Conservation (phyloP, 2,329 filamentous ascomycete genomes). For the Westerdykella ornata region DNA sequence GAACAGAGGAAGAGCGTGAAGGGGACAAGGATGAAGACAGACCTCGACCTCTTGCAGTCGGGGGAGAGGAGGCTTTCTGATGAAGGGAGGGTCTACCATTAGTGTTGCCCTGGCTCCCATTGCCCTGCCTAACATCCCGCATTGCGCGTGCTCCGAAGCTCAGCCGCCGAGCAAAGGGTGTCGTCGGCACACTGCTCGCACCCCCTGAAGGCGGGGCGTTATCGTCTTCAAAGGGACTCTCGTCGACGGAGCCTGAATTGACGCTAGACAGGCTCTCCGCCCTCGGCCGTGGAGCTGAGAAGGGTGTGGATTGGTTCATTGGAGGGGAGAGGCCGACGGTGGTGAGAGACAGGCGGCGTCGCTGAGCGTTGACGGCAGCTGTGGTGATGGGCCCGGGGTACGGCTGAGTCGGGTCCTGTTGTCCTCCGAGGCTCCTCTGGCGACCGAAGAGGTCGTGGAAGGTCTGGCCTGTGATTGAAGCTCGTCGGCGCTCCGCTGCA, state of each 20-base stretch:
- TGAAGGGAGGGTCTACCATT: conserved; percentile 54
- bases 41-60: conserved; percentile 52
- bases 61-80: conserved; percentile 44
- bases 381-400: conserved; percentile 44
- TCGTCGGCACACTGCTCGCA: conserved; percentile 55
- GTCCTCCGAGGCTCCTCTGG: conserved; percentile 29
- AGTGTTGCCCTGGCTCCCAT: conserved; percentile 49
- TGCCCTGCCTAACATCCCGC: conserved; percentile 58
- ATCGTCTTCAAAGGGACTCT: conserved; percentile 52
- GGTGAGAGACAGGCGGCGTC: conserved; percentile 45
- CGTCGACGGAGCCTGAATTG: conserved; percentile 44
- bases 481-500: conserved; percentile 38
- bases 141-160: conserved; percentile 83
- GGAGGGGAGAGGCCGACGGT: conserved; percentile 44
- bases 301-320: conserved; percentile 40
- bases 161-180: conserved; percentile 75
- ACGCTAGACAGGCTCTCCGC: conserved; percentile 45
- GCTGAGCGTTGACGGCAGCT: conserved; percentile 45
- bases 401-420: conserved; percentile 22
- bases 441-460: conserved; percentile 45
- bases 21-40: conserved; percentile 45
- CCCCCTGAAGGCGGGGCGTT: conserved; percentile 47
- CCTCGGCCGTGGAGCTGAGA: conserved; percentile 34
- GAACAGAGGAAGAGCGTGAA: conserved; percentile 17
- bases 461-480: conserved; percentile 44